Conservation (phyloP, 345 rosid species). For the Eucalyptus pauciflora region DNA sequence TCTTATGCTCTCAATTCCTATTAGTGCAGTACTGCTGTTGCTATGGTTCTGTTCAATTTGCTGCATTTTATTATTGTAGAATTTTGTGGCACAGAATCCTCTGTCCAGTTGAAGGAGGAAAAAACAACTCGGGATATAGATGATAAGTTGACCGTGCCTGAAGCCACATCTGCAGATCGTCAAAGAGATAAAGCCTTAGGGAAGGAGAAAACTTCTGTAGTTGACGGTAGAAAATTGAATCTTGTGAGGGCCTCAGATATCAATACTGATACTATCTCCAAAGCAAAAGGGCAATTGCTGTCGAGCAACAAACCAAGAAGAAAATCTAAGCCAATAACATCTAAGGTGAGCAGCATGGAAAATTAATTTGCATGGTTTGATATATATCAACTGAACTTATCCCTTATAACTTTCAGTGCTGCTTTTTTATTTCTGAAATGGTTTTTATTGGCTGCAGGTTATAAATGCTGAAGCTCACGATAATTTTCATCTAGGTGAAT, state of each 20-base stretch:
- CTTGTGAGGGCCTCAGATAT: slow-evolving; percentile 22
- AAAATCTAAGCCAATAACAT: slow-evolving; percentile 26
- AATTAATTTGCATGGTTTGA: not conserved
- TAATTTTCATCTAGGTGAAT: slow-evolving; percentile 20
- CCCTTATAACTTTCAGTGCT: not conserved
- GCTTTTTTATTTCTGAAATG: not conserved
- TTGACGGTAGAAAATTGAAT: slow-evolving; percentile 44
- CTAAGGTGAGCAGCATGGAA: slow-evolving; percentile 16
- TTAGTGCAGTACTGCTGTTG: not conserved
- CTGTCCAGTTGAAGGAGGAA: slow-evolving; percentile 62
- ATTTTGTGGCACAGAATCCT: slow-evolving; percentile 42
- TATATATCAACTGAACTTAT: not conserved
- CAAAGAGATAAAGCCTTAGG: slow-evolving; percentile 27
- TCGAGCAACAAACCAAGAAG: slow-evolving; percentile 32
- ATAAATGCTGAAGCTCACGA: slow-evolving; percentile 24
- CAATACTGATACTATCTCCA: slow-evolving; percentile 20
- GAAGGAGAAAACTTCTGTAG: slow-evolving; percentile 31
- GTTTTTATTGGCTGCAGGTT: slow-evolving; percentile 25
- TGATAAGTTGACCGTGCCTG: slow-evolving; percentile 39
- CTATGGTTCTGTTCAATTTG: not conserved
- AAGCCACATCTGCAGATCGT: slow-evolving; percentile 29
- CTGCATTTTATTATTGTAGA: not conserved
- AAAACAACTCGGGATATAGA: slow-evolving; percentile 27
- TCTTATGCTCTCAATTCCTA: not conserved
- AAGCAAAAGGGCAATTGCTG: slow-evolving; percentile 25